Base-by-base conservation (phyloP, 345 rosid genomes). In the Kernera saxatilis region DNA sequence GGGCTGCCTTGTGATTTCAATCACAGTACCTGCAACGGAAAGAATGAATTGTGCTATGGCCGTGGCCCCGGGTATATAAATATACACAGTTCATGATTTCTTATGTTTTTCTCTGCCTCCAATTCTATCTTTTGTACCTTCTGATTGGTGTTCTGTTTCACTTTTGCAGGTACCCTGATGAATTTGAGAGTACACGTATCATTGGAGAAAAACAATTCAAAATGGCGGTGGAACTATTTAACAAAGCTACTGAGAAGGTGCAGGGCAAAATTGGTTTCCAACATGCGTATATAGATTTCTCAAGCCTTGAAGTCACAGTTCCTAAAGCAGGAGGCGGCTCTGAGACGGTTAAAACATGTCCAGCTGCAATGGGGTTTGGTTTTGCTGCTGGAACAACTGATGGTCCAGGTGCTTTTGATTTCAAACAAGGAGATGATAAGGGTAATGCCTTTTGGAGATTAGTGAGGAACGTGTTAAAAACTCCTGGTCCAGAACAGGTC, bases 361-460 rank as follows among this genome's bases (percentile, higher is more conserved):
- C 97, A 46, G 99, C 97, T 69, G 96, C 99, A 49, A 82, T 94
- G 98, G 99, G 99, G 29, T 94, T 94, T 77, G 92, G 83, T 68
- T 94, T 94, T 84, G 98, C 98, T 22, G 99, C 98, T 2, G 98
- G 99, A 79, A 94, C 99, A 11, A 94, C 98, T 11, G 99, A 94
- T 86, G 99, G 99, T 54, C 99, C 97, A 15, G 99, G 99, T 63
- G 99, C 99, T 78, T 94, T 94, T 81, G 98, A 89, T 84, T 94
- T 94, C 74, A 87, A 78, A 80, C 99, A 94, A 87, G 98, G 98
- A 72, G 99, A 94, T 85, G 85, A 85, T 76, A 37, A 80, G 98
- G 98, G 99, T 71, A 95, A 92, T 84, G 84, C 87, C 15, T 92
- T 95, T 65, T 95, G 99, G 99, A 92, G 64, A 84, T 46, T 87